A percentile compares a stretch with the other conserved stretches of the same genome.
phyloP scores from a whole-genome alignment of 768 basidiomycete genomes.

The Amylocystis lapponica region DNA sequence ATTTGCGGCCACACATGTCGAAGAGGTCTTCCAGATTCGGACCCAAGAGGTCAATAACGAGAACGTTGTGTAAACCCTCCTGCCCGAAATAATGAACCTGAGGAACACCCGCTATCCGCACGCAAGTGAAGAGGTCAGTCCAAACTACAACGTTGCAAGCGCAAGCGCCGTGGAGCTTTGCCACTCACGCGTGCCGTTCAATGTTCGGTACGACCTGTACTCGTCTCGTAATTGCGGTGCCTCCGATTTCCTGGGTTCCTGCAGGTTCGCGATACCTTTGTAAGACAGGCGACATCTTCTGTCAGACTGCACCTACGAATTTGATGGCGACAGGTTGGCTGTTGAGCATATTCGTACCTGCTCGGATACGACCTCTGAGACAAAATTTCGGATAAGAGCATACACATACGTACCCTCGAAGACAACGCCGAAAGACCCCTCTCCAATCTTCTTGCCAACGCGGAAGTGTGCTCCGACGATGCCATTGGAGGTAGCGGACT shows the following conservation, averaged over 20 bases:
- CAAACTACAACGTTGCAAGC: background rate
- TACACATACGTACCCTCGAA: slow-evolving; percentile 69
- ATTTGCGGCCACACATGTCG: slow-evolving; percentile 98
- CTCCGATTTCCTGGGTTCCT: slow-evolving; percentile 96
- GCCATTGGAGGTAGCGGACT: slow-evolving; percentile 59
- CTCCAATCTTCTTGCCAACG: slow-evolving; percentile 98
- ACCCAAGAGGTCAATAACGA: slow-evolving; percentile 93
- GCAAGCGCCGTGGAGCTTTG: no score
- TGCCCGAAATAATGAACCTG: slow-evolving; percentile 99
- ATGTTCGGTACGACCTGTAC: slow-evolving; percentile 93
- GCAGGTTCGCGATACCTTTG: slow-evolving; percentile 6
- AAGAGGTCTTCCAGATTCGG: slow-evolving; percentile 97
- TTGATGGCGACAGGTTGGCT: slow-evolving; percentile 92
- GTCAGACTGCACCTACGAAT: slow-evolving; percentile 59
- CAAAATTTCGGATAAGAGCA: background rate
- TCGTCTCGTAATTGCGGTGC: slow-evolving; percentile 97
- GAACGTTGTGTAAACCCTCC: slow-evolving; percentile 95
- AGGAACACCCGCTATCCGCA: slow-evolving; percentile 78
- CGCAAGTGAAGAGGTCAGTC: background rate
- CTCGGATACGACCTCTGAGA: slow-evolving; percentile 5
- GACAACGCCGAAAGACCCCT: slow-evolving; percentile 98
- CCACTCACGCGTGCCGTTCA: slow-evolving; percentile 80
- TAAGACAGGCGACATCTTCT: no score
- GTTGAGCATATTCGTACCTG: slow-evolving; percentile 82
- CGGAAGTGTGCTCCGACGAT: slow-evolving; percentile 78